These are phyloP conservation scores for Aspergillus homomorphus DNA, from an alignment of 495 filamentous ascomycete species.

Conservation along the genomic window DNA sequence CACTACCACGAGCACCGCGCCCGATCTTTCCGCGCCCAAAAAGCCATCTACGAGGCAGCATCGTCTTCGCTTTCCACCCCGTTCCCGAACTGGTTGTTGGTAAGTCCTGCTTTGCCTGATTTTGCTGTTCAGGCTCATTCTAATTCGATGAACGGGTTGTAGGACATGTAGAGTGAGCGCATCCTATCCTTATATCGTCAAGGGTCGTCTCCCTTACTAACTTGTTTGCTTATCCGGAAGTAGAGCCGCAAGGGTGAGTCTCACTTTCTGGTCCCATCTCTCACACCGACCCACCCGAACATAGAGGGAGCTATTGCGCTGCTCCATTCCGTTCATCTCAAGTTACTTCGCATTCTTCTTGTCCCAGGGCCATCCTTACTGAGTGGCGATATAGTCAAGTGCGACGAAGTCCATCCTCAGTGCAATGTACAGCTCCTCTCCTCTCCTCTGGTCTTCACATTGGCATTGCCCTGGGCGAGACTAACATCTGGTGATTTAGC, in stretches of 20 bases:
- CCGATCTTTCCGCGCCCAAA: conserved; percentile 11
- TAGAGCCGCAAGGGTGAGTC: conserved; percentile 52
- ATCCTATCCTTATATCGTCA: conserved; percentile 4
- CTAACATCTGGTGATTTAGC: conserved; percentile 31
- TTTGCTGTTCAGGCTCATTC: conserved; percentile 11
- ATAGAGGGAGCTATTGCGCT: no score
- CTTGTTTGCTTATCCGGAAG: conserved; percentile 10
- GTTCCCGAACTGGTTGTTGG: conserved; percentile 54
- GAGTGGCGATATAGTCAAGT: conserved; percentile 37
- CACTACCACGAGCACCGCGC: conserved; percentile 4
- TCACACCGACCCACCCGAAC: background rate
- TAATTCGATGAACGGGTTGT: conserved; percentile 4
- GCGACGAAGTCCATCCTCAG: conserved; percentile 51
- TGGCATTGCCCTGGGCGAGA: background rate
- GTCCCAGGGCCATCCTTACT: background rate
- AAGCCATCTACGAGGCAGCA: conserved; percentile 35
- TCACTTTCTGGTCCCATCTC: background rate
- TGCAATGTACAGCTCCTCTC: conserved; percentile 41
- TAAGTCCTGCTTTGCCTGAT: conserved; percentile 30
- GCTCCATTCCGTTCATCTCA: no score
- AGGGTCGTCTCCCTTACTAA: conserved; percentile 11
- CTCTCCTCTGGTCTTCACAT: background rate
- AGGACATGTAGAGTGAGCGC: conserved; percentile 52
- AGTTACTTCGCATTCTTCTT: background rate
- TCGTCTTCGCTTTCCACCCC: conserved; percentile 49